phyloP scores from a whole-genome alignment of 768 basidiomycete species.

The Pisolithus albus region DNA sequence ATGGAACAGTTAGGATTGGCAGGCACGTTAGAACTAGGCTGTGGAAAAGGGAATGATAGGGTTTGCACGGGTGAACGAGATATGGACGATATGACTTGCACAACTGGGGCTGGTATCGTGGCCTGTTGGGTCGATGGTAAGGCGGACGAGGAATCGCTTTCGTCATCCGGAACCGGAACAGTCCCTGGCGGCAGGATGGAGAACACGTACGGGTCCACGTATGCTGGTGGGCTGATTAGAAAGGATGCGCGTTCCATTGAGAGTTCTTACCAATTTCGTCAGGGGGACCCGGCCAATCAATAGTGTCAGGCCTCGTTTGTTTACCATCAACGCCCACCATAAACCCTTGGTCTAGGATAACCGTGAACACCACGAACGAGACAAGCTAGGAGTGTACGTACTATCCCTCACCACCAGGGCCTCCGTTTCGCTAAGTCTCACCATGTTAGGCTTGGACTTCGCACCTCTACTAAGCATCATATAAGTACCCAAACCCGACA shows the following conservation, averaged over 20 bases:
- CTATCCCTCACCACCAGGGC: constrained; percentile 73
- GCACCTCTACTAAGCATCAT: constrained; percentile 78
- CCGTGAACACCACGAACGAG: constrained; percentile 1
- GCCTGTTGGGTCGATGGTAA: constrained; percentile 21
- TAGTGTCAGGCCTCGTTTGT: constrained; percentile 38
- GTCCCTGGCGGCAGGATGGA: constrained; percentile 67
- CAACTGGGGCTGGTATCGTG: constrained; percentile 48
- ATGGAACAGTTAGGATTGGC: constrained; percentile 40
- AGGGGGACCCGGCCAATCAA: constrained; percentile 75
- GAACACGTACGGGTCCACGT: constrained; percentile 71
- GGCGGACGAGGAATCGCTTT: constrained; percentile 5
- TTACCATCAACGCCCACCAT: constrained; percentile 59
- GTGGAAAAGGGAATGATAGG: constrained; percentile 56
- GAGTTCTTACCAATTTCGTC: constrained; percentile 61
- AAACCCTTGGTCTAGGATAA: constrained; percentile 53
- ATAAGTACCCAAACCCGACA: constrained; percentile 76
- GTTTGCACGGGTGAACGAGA: constrained; percentile 57
- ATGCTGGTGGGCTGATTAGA: constrained; percentile 65
- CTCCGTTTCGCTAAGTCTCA: constrained; percentile 52
- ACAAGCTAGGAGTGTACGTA: constrained; percentile 32
- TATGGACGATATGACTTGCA: constrained; percentile 68
- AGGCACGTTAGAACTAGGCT: constrained; percentile 19
- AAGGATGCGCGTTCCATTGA: constrained; percentile 53
- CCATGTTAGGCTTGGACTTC: constrained; percentile 58
- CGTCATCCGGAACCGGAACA: constrained; percentile 31